These are phyloP conservation scores for Chiua virens DNA, from an alignment of 768 basidiomycete species.

Conservation along the genomic window DNA sequence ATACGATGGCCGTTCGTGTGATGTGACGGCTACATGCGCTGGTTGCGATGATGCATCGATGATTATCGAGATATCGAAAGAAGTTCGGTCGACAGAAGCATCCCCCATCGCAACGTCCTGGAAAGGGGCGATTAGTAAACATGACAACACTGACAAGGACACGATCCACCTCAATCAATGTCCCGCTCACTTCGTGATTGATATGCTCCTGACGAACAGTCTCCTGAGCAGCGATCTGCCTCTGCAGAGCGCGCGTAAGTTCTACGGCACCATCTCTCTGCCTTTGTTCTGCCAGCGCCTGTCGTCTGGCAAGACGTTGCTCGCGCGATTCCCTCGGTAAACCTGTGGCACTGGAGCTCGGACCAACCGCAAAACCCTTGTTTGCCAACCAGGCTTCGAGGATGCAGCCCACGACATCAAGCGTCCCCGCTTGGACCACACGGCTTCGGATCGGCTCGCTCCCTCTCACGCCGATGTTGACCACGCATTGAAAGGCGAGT, in stretches of 20 bases:
- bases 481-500: conserved; percentile 94
- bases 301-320: conserved; percentile 62
- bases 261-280: conserved; percentile 56
- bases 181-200: conserved; percentile 4
- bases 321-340: conserved; percentile 74
- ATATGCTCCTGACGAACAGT: conserved; percentile 18
- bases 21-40: conserved; percentile 17
- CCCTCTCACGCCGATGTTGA: conserved; percentile 97
- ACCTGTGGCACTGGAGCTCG: conserved; percentile 74
- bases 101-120: conserved; percentile 38
- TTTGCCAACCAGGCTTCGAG: conserved; percentile 90
- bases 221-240: conserved; percentile 43
- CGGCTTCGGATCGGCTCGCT: conserved; percentile 86
- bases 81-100: conserved; percentile 12
- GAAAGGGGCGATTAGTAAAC: conserved; percentile 9
- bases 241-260: conserved; percentile 56
- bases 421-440: conserved; percentile 91
- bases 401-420: conserved; percentile 92
- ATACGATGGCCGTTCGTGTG: conserved; percentile 18
- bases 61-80: conserved; percentile 24
- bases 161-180: conserved; percentile 26
- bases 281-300: conserved; percentile 54
- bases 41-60: conserved; percentile 21
- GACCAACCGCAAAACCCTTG: conserved; percentile 84
- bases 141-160: neutral